These are phyloP conservation scores for Apiospora aurea DNA, from an alignment of 2,329 filamentous ascomycete genomes.

Conservation along the genomic window DNA sequence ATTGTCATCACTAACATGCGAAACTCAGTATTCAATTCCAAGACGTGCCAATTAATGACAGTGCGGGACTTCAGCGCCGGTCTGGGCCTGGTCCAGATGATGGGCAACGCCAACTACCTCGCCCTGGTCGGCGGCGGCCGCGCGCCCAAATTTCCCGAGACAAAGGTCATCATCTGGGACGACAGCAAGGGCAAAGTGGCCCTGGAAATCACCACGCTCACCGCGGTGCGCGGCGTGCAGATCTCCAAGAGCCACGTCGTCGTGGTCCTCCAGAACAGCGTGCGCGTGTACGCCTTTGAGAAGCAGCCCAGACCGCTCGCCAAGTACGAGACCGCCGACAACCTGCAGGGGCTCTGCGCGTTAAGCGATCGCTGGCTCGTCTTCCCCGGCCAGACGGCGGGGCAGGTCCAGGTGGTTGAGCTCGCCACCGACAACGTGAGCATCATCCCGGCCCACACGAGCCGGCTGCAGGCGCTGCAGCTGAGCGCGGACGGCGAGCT, in stretches of 20 bases:
- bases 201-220: conserved; percentile 81
- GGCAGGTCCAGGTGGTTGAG: conserved; percentile 89
- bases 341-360: conserved; percentile 81
- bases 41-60: conserved; percentile 21
- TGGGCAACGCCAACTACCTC: conserved; percentile 85
- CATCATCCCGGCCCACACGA: conserved; percentile 91
- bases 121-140: conserved; percentile 89
- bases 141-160: conserved; percentile 84
- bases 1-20: conserved; percentile 23
- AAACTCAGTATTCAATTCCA: conserved; percentile 31
- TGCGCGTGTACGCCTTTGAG: conserved; percentile 81
- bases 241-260: conserved; percentile 79
- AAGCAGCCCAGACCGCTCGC: conserved; percentile 74
- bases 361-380: conserved; percentile 76
- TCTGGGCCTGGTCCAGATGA: conserved; percentile 84
- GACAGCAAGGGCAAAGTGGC: conserved; percentile 76
- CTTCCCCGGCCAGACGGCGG: conserved; percentile 85
- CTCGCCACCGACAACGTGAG: conserved; percentile 81
- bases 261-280: conserved; percentile 81
- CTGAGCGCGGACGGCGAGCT: conserved; percentile 82
- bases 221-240: conserved; percentile 80
- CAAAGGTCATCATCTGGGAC: conserved; percentile 95
- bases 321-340: conserved; percentile 86
- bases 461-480: conserved; percentile 77
- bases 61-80: conserved; percentile 75